These are phyloP conservation scores for Penicillium sp. DNA, from an alignment of 2,329 filamentous ascomycete genomes.

Conservation along the genomic window DNA sequence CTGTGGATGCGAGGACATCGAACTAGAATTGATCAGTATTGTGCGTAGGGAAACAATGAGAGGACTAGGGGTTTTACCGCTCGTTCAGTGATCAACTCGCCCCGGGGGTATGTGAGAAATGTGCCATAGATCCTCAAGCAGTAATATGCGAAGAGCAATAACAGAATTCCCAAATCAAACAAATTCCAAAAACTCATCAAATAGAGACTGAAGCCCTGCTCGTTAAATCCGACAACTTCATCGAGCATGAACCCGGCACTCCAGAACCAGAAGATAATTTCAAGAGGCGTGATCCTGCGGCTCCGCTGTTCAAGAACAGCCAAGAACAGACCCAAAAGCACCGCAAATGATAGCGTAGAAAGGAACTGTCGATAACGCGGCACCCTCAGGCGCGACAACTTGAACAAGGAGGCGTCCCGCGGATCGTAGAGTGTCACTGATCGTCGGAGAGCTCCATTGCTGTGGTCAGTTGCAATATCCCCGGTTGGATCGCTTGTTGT, in stretches of 20 bases:
- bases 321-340: constrained; percentile 79
- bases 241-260: constrained; percentile 96
- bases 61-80: constrained; percentile 43
- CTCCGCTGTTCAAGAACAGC: constrained; percentile 75
- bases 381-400: constrained; percentile 83
- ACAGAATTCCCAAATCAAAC: constrained; percentile 84
- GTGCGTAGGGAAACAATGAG: neutral
- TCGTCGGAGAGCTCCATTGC: constrained; percentile 48
- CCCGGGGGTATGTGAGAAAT: constrained; percentile 68
- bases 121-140: constrained; percentile 84
- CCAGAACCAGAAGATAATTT: constrained; percentile 96
- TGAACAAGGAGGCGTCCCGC: constrained; percentile 82
- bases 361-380: constrained; percentile 88
- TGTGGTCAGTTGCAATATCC: constrained; percentile 19
- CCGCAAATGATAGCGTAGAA: constrained; percentile 79
- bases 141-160: constrained; percentile 84
- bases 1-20: constrained; percentile 88
- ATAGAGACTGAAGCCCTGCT: constrained; percentile 93
- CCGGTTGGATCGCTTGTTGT: constrained; percentile 23
- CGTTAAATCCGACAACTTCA: constrained; percentile 91
- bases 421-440: constrained; percentile 88
- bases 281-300: constrained; percentile 73
- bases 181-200: constrained; percentile 98
- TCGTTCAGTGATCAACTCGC: constrained; percentile 69
- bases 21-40: constrained; percentile 46